Base-by-base conservation (phyloP, 2,329 filamentous ascomycete species). In the Aspergillus novofumigatus region DNA sequence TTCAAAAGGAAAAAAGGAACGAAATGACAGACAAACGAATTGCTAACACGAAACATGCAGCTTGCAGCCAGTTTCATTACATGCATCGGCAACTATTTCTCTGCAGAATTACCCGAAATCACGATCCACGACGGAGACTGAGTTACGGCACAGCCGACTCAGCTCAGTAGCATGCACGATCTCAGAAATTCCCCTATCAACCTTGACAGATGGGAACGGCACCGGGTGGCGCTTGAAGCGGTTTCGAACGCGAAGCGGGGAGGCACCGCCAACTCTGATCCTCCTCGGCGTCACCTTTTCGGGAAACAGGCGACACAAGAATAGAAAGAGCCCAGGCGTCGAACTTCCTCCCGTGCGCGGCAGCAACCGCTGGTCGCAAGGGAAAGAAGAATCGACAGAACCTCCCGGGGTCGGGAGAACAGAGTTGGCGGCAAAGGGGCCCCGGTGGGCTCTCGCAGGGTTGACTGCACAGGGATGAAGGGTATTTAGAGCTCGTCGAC, bases 401-500 rank as follows among this genome's bases (percentile, higher is more conserved):
- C 2, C 5, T 26, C 23, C 44, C 10, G 11, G 23, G 21, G 21
- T 7, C n/a, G 42, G 42, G 20, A 42, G 45, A 45, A 35, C 23
- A 51, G 57, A 55, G 58, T 53, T 58, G 63, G 58, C 55, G 60
- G 56, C 55, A 52, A 56, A 52, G 59, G 58, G 23, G 44, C 58
- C 62, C 62, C 62, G 60, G 61, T 58, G 57, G 58, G 62, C 63
- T 67, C 68, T 65, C 63, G 65, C 64, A 69, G 65, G 68, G 65
- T 58, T 67, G 62, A 66, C 64, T 70, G 65, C 64, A 67, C 66
- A 63, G 66, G 65, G 63, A 60, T 67, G 60, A 61, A 67, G 64
- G 56, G 57, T 25, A 29, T 72, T 84, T 86, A 97, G 77, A 97
- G 96, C 77, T 97, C 92, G 80, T 97, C 93, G 75, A 96, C 91